Base-by-base conservation (phyloP, 2,329 filamentous ascomycete genomes). In the Lizonia empirigonia region DNA sequence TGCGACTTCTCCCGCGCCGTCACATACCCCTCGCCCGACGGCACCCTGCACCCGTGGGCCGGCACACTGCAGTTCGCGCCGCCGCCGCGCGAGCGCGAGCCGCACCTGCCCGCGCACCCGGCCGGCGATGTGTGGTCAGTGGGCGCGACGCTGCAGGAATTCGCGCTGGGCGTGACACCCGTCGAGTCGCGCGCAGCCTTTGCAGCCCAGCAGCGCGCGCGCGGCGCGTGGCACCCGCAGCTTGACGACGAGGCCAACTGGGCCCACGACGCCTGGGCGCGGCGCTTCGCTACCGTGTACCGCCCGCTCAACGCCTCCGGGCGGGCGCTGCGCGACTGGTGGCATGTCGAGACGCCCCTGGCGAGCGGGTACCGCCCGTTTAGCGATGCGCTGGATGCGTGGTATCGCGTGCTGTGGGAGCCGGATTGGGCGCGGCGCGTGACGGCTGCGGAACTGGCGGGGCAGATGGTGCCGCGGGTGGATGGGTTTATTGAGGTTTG, bases 111-210 rank as follows among this genome's bases (percentile, higher is more conserved):
- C 2, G 5, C 55, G 1, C 49, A 44, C 7, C 62, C 65, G 0
- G 49, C 58, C 4, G 45, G 36, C 1, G 62, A 70, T 41, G 58
- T 68, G 1, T 69, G 55, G 51, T 20, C 48, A 10, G 52, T 69
- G 5, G 64, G 65, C 5, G 57, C 58, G 0, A 59, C 57, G 6
- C 30, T 68, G 4, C 63, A 70, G 32, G 20, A 18, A 0, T 58
- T 68, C 12, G 59, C 59, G 3, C 32, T 64, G 2, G 45, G 49
- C 2, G 15, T 55, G 1, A 1, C 20, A 1, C 62, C 63, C 0
- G 23, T 15, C 4, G 45, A 57, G 42, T 59, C 50, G 3, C 38
- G 18, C 5, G 16, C 41, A 4, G 26, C 10, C 2, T 30, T 56
- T 13, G 29, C 30, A 7, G 33, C 33, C 3, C 7, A 32, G 5